These are phyloP conservation scores for Sugiyamaella lignohabitans DNA, from an alignment of 805 yeast genomes.

Conservation along the genomic window DNA sequence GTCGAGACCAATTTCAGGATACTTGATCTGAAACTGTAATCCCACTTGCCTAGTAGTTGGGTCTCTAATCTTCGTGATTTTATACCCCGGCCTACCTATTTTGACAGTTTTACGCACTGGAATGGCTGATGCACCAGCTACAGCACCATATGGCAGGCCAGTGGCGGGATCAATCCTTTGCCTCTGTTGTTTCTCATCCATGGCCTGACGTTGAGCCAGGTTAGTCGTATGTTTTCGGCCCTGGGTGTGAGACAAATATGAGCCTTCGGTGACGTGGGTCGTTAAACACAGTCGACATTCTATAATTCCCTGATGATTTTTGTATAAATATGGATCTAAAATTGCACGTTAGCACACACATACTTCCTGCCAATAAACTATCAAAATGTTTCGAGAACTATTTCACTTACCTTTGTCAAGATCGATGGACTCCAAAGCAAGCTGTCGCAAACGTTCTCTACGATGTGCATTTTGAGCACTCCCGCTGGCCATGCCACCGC, in stretches of 20 bases:
- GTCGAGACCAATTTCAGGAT: conserved; percentile 41
- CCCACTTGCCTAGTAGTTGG: conserved; percentile 56
- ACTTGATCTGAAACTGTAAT: conserved; percentile 53
- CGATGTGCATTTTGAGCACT: conserved; percentile 65
- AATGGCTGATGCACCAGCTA: conserved; percentile 29
- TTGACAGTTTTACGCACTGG: conserved; percentile 46
- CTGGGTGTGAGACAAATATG: conserved; percentile 76
- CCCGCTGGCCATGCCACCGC: conserved; percentile 77
- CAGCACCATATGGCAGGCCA: conserved; percentile 10
- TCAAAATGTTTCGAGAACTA: neutral
- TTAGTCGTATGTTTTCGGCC: conserved; percentile 79
- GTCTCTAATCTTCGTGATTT: conserved; percentile 62
- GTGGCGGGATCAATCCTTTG: conserved; percentile 18
- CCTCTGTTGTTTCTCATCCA: conserved; percentile 32
- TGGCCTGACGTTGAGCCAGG: conserved; percentile 54
- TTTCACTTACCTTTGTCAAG: conserved; percentile 31
- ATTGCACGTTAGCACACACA: conserved; percentile 33
- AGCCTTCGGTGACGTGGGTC: conserved; percentile 69
- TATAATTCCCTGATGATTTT: conserved; percentile 73
- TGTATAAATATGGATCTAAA: conserved; percentile 76
- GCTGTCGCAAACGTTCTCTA: conserved; percentile 58
- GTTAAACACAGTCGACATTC: conserved; percentile 86
- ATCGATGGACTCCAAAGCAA: conserved; percentile 42
- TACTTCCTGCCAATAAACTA: too few species aligned
- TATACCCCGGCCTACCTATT: conserved; percentile 70